These are phyloP conservation scores for Triticum turgidum DNA, from an alignment of 176 grass and related monocot species.

Conservation along the genomic window DNA sequence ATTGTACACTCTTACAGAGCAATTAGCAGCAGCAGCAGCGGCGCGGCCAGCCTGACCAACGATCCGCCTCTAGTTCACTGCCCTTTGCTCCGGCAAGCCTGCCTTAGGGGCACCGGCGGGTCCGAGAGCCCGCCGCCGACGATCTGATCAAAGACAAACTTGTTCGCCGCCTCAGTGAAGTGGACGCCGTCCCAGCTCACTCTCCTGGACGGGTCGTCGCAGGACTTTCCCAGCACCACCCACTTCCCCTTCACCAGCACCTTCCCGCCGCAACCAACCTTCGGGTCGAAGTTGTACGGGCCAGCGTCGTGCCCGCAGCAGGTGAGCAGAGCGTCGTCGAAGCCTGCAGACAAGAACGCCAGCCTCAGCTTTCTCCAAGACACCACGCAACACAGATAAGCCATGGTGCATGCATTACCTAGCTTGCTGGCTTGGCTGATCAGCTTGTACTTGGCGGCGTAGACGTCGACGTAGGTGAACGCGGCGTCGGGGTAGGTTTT, in stretches of 20 bases:
- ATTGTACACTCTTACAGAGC: constrained; percentile 19
- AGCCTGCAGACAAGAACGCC: constrained; percentile 44
- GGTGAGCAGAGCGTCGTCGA: constrained; percentile 59
- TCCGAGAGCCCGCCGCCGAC: constrained; percentile 43
- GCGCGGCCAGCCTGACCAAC: background rate
- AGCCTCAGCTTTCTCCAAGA: background rate
- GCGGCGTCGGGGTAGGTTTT: constrained; percentile 44
- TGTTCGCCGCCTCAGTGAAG: constrained; percentile 86
- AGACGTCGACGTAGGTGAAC: constrained; percentile 91
- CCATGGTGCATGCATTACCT: constrained; percentile 40
- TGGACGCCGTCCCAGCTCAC: constrained; percentile 91
- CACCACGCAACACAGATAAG: background rate
- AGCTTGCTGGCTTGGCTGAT: constrained; percentile 63
- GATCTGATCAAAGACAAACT: constrained; percentile 73
- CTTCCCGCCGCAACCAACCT: constrained; percentile 60
- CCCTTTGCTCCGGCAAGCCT: constrained; percentile 47
- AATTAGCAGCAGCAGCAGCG: background rate
- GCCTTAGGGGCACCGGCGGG: constrained; percentile 34
- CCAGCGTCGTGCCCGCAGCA: constrained; percentile 87
- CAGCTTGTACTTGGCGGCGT: constrained; percentile 75
- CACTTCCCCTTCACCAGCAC: constrained; percentile 59
- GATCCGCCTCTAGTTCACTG: constrained; percentile 22
- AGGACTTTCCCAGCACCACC: constrained; percentile 61
- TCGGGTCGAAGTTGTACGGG: constrained; percentile 65
- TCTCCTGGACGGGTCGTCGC: constrained; percentile 61